Evolutionary conservation across 192 early-diverging fungal genomes (phyloP).

Genomic region (Mortierella hygrophila): DNA sequence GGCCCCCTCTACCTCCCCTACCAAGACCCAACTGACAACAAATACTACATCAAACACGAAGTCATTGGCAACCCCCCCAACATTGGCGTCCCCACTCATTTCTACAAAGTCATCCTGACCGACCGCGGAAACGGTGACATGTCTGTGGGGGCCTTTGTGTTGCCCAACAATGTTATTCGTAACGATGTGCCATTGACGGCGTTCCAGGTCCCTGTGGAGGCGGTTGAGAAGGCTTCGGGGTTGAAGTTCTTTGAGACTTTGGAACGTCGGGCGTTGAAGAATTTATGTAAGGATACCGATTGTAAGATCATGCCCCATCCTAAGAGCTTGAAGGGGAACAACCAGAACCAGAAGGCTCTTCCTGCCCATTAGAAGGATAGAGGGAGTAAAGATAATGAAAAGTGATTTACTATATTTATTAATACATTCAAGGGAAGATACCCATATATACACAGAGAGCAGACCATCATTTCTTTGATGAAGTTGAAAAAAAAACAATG

Average conservation of each 20-base stretch:
- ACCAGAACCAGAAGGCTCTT: conserved; percentile 33
- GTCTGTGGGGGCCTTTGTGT: conserved; percentile 79
- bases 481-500: neutral
- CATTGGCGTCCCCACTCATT: conserved; percentile 92
- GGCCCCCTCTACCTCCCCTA: conserved; percentile 91
- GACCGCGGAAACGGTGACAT: conserved; percentile 60
- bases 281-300: conserved; percentile 63
- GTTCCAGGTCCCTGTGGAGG: conserved; percentile 83
- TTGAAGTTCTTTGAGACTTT: conserved; percentile 78
- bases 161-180: conserved; percentile 85
- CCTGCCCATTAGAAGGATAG: conserved; percentile 22
- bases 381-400: no score
- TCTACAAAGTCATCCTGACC: conserved; percentile 91
- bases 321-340: conserved; percentile 36
- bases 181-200: conserved; percentile 71
- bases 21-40: conserved; percentile 70
- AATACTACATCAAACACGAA: conserved; percentile 87
- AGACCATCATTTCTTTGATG: neutral
- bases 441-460: neutral
- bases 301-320: conserved; percentile 55
- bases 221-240: conserved; percentile 76
- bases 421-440: neutral
- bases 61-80: conserved; percentile 91
- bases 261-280: conserved; percentile 57
- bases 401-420: neutral